Percentiles rank a stretch among this genome's conserved stretches.
These are phyloP conservation scores for Lecanicillium sp. DNA, from an alignment of 2,329 filamentous ascomycete genomes.

Conservation along the genomic window DNA sequence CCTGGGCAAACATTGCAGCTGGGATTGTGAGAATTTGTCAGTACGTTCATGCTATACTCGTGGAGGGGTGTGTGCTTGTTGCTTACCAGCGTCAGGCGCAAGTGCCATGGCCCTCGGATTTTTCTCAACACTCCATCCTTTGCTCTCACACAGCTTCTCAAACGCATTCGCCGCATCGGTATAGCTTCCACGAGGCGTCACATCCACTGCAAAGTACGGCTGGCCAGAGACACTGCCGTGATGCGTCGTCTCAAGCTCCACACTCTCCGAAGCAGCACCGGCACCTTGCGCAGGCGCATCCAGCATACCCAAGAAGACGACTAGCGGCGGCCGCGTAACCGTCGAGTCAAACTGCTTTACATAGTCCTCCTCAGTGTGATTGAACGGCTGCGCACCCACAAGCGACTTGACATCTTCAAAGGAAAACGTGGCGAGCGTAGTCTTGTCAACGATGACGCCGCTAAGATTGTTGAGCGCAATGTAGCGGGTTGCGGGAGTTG, in stretches of 20 bases:
- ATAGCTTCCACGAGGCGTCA: constrained; percentile 62
- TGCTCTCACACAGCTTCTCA: constrained; percentile 32
- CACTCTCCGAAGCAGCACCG: constrained; percentile 19
- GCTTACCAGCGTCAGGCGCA: constrained; percentile 50
- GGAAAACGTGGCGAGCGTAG: constrained; percentile 58
- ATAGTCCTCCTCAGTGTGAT: constrained; percentile 60
- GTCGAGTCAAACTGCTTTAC: constrained; percentile 68
- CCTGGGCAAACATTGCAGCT: constrained; percentile 89
- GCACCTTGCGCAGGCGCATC: constrained; percentile 47
- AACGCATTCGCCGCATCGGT: constrained; percentile 52
- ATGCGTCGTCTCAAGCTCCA: constrained; percentile 18
- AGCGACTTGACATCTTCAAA: constrained; percentile 62
- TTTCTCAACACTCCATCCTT: constrained; percentile 57
- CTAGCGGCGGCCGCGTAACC: constrained; percentile 50
- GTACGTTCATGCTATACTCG: constrained; percentile 3
- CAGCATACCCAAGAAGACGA: constrained; percentile 81
- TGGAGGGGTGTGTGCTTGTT: constrained; percentile 1
- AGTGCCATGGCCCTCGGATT: constrained; percentile 57
- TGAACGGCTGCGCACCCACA: constrained; percentile 64
- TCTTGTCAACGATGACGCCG: constrained; percentile 52
- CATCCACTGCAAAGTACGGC: constrained; percentile 84
- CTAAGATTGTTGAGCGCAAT: constrained; percentile 71
- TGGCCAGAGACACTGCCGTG: constrained; percentile 67
- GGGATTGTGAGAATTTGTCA: neutral
- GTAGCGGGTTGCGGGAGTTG: constrained; percentile 59